Evolutionary conservation across 2,329 filamentous ascomycete genomes (phyloP), one percentile per base, ranked within the genome.

Genomic region (Penicillium griseofulvum): DNA sequence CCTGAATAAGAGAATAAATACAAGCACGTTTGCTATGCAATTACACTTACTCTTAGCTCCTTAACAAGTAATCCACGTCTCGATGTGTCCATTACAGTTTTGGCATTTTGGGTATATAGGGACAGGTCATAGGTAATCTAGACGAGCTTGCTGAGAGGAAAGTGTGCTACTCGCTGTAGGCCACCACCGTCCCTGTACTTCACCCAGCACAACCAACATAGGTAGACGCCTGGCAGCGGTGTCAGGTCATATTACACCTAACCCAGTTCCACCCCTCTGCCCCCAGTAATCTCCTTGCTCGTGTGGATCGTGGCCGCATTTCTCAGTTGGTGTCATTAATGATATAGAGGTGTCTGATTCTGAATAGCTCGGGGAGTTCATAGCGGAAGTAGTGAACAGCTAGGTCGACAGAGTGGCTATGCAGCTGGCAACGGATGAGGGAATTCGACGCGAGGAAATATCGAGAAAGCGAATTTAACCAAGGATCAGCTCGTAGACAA

Each of bases 401-500:
- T 19, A 28, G 34, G 14, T 31, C 19, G 29, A 8, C 28, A 34
- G 14, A n/a, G 34, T 41, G 12, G 24, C 24, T 41, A 34, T 33
- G 26, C 22, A 41, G 43, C 29, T 36, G 9, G 44, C 24, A n/a
- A 42, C 24, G 22, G n/a, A 24, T 47, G 17, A n/a, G 26, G 11
- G 29, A 16, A 22, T 37, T 31, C 22, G 11, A 7, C 43, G 19
- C 28, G 44, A 19, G 29, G 14, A 37, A 34, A 49, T 6, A 11
- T 8, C 3, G 11, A 44, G 17, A 10, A 5, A 6, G 29, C 12
- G n/a, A 17, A 37, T 26, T 82, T 78, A 92, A 55, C 89, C 89
- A 28, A 92, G 78, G 44, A 91, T 80, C 38, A 94, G 78, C 76
- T 91, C 88, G 76, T 92, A 96, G 56, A 91, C 72, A 69, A 96